Conservation (phyloP, 2,329 filamentous ascomycete species). For the Trichoderma harzianum region DNA sequence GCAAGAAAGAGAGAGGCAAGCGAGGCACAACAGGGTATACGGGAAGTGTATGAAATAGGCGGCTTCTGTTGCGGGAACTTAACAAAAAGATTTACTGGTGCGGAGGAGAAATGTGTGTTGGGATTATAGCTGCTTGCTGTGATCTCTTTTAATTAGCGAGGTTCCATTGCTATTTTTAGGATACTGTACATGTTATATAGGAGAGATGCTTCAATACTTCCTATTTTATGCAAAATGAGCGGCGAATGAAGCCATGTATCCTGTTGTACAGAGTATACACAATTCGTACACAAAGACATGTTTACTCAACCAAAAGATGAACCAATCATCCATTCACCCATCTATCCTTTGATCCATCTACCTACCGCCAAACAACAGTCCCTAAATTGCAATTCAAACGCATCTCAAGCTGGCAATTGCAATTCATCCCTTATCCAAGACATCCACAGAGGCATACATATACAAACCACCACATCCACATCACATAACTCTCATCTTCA, state of each 20-base stretch:
- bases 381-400: background rate
- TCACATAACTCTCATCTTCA: background rate
- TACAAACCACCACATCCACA: background rate
- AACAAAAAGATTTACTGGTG: background rate
- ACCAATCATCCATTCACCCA: background rate
- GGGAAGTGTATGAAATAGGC: background rate
- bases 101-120: background rate
- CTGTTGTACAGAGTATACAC: background rate
- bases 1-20: background rate
- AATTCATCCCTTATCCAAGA: background rate
- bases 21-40: background rate
- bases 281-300: background rate
- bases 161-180: background rate
- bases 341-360: background rate
- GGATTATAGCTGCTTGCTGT: constrained; percentile 1
- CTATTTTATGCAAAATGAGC: background rate
- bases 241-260: background rate
- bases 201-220: background rate
- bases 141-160: background rate
- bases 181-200: constrained; percentile 2
- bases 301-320: background rate
- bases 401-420: background rate
- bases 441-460: background rate
- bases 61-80: constrained; percentile 8
- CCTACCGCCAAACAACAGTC: background rate